phyloP scores from a whole-genome alignment of 179 eudicot genomes.

The Beta macrorhiza region DNA sequence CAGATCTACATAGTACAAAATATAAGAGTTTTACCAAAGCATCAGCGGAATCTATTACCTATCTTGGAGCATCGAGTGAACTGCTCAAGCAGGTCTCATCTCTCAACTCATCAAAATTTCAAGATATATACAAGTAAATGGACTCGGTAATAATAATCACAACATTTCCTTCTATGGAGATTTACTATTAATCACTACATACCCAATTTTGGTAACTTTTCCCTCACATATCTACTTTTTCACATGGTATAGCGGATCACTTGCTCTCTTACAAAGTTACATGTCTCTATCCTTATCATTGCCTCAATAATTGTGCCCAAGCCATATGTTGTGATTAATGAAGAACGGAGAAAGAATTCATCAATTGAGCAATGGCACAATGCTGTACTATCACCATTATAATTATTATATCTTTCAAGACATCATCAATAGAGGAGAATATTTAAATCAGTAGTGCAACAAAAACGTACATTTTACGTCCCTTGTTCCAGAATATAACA shows the following conservation, averaged over 20 bases:
- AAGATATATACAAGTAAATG: not conserved
- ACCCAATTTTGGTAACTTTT: too few relatives aligned
- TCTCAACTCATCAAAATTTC: not conserved
- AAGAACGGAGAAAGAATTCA: too few relatives aligned
- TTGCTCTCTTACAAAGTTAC: too few relatives aligned
- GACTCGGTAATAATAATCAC: not conserved
- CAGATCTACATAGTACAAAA: not conserved
- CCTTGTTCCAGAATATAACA: constrained; percentile 59
- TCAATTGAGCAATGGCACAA: not conserved
- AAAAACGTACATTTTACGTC: constrained; percentile 10
- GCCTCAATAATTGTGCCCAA: too few relatives aligned
- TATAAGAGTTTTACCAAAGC: not conserved
- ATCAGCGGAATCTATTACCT: too few relatives aligned
- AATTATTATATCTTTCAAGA: not conserved
- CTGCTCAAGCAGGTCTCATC: not conserved
- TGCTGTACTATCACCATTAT: not conserved
- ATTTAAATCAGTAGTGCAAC: not conserved
- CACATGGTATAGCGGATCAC: too few relatives aligned
- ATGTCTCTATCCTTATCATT: too few relatives aligned
- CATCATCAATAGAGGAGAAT: not conserved
- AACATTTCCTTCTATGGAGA: too few relatives aligned
- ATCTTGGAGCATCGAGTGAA: not conserved
- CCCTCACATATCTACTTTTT: too few relatives aligned
- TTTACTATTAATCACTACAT: too few relatives aligned
- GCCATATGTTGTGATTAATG: too few relatives aligned